phyloP scores from a whole-genome alignment of 129 eudicot genomes.

The Centrapalus pauciflorus region DNA sequence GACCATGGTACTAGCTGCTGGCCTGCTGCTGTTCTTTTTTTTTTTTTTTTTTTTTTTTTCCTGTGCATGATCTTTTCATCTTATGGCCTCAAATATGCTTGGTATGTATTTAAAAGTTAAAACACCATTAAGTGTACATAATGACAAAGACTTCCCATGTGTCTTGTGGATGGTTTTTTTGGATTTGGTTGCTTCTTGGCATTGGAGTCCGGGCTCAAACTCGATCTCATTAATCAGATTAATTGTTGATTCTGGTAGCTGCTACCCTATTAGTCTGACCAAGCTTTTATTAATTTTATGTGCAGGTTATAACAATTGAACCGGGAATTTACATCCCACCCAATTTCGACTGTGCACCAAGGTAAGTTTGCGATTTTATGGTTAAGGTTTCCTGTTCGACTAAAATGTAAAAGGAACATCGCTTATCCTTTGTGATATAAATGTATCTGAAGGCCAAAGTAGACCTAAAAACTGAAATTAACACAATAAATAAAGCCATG shows the following conservation, averaged over 20 bases:
- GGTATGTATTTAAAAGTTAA: no score
- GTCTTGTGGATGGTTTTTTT: background rate
- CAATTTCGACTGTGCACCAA: constrained; percentile 53
- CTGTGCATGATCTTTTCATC: no score
- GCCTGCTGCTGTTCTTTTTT: no score
- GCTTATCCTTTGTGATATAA: no score
- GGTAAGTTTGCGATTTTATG: constrained; percentile 32
- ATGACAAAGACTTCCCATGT: background rate
- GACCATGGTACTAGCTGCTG: no score
- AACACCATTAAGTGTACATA: no score
- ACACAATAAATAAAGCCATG: background rate
- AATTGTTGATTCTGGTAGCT: background rate
- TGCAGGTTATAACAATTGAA: constrained; percentile 93
- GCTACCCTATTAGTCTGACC: constrained; percentile 2
- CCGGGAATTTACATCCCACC: constrained; percentile 87
- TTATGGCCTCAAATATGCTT: no score
- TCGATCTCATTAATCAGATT: background rate
- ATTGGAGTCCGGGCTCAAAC: background rate
- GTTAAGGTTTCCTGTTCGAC: background rate
- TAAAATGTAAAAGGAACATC: background rate
- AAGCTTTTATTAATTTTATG: constrained; percentile 2
- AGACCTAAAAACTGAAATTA: background rate
- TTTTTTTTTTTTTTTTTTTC: no score
- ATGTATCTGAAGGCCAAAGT: background rate
- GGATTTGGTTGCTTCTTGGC: background rate